Evolutionary conservation across 169 alveolate genomes (phyloP).

Genomic region (Eimeria mitis): DNA sequence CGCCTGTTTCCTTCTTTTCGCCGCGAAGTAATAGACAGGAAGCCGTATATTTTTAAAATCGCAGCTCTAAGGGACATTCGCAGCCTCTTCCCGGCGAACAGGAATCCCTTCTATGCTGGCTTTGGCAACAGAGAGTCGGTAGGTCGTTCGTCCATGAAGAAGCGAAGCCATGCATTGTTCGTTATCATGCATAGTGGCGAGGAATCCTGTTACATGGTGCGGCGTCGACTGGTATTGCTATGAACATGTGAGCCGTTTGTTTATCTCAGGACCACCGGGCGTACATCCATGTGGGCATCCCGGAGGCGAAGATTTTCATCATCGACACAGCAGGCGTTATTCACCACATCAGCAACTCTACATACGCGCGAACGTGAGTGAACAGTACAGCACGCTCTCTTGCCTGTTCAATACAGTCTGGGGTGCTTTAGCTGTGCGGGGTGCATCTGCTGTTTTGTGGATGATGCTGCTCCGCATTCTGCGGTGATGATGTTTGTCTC

Average conservation of each 20-base stretch:
- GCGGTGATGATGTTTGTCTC: not conserved
- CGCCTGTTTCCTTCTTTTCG: constrained; percentile 96
- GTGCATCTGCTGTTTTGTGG: not conserved
- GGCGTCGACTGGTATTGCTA: not conserved
- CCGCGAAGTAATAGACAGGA: constrained; percentile 98
- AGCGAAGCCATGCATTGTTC: not conserved
- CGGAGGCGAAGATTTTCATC: constrained; percentile 94
- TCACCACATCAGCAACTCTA: constrained; percentile 90
- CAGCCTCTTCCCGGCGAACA: constrained; percentile 94
- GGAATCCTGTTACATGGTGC: not conserved
- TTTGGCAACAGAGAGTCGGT: constrained; percentile 99
- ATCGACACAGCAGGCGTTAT: constrained; percentile 94
- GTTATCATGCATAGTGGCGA: not conserved
- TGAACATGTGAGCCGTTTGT: not conserved
- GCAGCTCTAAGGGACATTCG: constrained; percentile 97
- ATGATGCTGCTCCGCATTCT: not conserved
- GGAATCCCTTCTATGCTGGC: constrained; percentile 98
- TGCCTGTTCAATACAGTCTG: not conserved
- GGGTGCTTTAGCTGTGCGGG: not conserved
- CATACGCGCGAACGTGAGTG: constrained; percentile 91
- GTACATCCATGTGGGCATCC: constrained; percentile 95
- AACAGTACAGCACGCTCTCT: not conserved
- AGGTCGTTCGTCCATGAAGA: constrained; percentile 24
- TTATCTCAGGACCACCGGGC: constrained; percentile 92
- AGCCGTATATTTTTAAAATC: constrained; percentile 97